Evolutionary conservation across 768 basidiomycete genomes (phyloP).

Genomic region (Tylopilus vinaceipallidus): DNA sequence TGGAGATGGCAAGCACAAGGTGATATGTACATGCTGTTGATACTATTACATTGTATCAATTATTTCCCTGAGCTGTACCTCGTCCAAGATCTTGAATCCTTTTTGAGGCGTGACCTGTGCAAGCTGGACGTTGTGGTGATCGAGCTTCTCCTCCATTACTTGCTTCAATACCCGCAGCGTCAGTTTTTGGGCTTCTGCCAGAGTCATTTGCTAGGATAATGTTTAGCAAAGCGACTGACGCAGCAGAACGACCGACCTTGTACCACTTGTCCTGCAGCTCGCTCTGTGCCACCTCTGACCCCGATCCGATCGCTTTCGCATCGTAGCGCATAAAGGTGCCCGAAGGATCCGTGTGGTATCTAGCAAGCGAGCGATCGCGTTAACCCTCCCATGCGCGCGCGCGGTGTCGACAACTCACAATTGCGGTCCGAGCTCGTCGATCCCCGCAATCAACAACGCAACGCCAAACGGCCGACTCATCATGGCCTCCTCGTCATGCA

Average conservation of each 20-base stretch:
- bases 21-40: slow-evolving; percentile 15
- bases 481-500: slow-evolving; percentile 97
- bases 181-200: slow-evolving; percentile 83
- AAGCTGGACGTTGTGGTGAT: slow-evolving; percentile 97
- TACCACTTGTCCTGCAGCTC: slow-evolving; percentile 98
- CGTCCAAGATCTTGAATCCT: slow-evolving; percentile 90
- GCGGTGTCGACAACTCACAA: slow-evolving; percentile 62
- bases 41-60: slow-evolving; percentile 75
- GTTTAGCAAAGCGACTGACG: slow-evolving; percentile 6
- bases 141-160: slow-evolving; percentile 99
- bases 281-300: slow-evolving; percentile 95
- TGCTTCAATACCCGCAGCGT: slow-evolving; percentile 92
- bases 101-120: slow-evolving; percentile 85
- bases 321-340: slow-evolving; percentile 97
- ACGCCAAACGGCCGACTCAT: slow-evolving; percentile 99
- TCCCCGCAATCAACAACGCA: slow-evolving; percentile 93
- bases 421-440: slow-evolving; percentile 95
- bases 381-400: background rate
- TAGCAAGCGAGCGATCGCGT: slow-evolving; percentile 38
- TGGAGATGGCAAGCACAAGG: background rate
- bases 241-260: slow-evolving; percentile 52
- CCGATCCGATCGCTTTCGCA: slow-evolving; percentile 98
- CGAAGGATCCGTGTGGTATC: slow-evolving; percentile 97
- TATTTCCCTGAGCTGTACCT: slow-evolving; percentile 74
- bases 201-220: slow-evolving; percentile 76